These are phyloP conservation scores for Entamoeba nuttalli DNA, from an alignment of 208 protist species.

Conservation along the genomic window DNA sequence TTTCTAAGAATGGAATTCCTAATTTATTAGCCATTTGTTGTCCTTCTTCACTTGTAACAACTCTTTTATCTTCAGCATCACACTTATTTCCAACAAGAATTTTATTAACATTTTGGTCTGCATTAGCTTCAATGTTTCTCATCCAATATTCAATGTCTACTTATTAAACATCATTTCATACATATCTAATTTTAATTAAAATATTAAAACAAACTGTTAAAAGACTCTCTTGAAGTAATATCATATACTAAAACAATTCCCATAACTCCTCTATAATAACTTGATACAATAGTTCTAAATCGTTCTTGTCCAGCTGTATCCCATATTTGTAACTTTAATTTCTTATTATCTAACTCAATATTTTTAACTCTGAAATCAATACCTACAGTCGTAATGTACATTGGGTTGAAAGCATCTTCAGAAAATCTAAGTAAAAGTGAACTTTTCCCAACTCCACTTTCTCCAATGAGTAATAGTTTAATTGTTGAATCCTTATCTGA, in stretches of 20 bases:
- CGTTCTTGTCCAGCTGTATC: conserved; percentile 39
- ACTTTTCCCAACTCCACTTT: neutral
- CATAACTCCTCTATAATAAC: conserved; percentile 32
- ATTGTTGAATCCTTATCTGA: neutral
- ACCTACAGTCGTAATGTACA: conserved; percentile 44
- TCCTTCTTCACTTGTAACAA: neutral
- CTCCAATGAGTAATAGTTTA: neutral
- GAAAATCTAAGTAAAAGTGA: conserved; percentile 42
- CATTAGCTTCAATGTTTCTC: conserved; percentile 14
- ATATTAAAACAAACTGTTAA: conserved; percentile 7
- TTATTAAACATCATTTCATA: no score
- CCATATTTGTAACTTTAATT: conserved; percentile 44
- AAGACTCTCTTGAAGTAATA: conserved; percentile 18
- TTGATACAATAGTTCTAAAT: conserved; percentile 19
- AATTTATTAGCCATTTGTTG: conserved; percentile 26
- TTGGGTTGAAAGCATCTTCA: conserved; percentile 32
- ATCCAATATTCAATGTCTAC: neutral
- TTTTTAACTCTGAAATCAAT: conserved; percentile 43
- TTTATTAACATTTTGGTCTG: conserved; percentile 15
- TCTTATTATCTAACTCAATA: conserved; percentile 32
- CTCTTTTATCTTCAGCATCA: conserved; percentile 18
- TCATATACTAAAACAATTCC: conserved; percentile 38
- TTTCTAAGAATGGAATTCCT: conserved; percentile 24
- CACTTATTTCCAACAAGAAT: conserved; percentile 35
- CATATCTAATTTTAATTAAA: no score